Percentiles rank a stretch among this genome's conserved stretches.
phyloP scores from a whole-genome alignment of 441 rosid species.

The Francoa sonchifolia region DNA sequence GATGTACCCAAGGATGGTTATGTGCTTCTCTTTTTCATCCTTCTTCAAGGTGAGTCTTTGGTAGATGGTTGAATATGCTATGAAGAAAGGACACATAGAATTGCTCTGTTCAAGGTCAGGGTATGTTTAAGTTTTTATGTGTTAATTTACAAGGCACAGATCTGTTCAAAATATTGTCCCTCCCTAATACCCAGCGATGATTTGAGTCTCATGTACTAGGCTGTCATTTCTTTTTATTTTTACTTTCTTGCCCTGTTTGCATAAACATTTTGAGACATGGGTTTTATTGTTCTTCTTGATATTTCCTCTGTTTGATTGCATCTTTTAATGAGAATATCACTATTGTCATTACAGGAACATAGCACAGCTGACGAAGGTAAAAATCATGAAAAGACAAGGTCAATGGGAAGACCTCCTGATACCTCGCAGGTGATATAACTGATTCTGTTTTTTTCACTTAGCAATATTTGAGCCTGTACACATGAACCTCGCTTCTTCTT shows the following conservation, averaged over 20 bases:
- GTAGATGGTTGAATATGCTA: not conserved
- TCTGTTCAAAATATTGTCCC: no score
- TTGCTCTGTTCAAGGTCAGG: no score
- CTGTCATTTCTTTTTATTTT: no score
- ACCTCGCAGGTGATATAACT: conserved; percentile 42
- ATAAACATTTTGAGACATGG: conserved; percentile 1
- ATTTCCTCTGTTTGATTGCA: not conserved
- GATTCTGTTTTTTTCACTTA: not conserved
- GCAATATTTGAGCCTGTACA: no score
- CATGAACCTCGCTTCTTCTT: no score
- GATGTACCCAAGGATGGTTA: conserved; percentile 35
- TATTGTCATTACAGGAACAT: conserved; percentile 80
- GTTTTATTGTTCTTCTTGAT: conserved; percentile 3
- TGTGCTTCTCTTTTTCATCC: conserved; percentile 25
- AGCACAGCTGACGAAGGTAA: conserved; percentile 67
- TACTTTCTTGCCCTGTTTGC: not conserved
- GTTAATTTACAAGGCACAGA: no score
- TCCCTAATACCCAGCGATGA: no score
- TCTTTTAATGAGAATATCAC: not conserved
- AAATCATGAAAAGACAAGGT: conserved; percentile 46
- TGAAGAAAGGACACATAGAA: not conserved
- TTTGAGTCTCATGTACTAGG: no score
- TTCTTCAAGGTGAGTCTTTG: conserved; percentile 23
- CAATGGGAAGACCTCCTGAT: conserved; percentile 57
- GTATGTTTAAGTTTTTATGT: conserved; percentile 2